Base-by-base conservation (phyloP, 139 green algal genomes). In the Diplosphaera chodatii region DNA sequence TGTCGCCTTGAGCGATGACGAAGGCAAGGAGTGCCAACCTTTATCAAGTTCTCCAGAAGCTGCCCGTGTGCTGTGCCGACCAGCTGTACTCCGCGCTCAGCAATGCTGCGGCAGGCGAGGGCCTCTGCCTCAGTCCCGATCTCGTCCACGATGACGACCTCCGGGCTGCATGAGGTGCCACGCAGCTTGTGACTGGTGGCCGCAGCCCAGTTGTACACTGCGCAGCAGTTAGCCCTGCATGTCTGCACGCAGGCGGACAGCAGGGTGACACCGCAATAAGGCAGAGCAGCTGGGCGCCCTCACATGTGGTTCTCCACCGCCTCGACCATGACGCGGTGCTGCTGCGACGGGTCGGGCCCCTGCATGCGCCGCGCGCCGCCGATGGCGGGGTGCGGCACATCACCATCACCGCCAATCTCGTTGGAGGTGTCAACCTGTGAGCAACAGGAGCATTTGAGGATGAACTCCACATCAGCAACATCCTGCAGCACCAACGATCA, bases 221-320 rank as follows among this genome's bases (percentile, higher is more conserved):
- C n/a, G n/a, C n/a, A n/a, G n/a, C n/a, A n/a, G n/a, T n/a, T n/a
- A n/a, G n/a, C n/a, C n/a, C n/a, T 34, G 27, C 10, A 70, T 48
- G 25, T 55, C 22, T 30, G 33, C 4, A 13, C 8, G 27, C 22
- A 59, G n/a, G 10, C 5, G 65, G 10, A 63, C 4, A 16, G 27
- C 23, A 70, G 22, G 6, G 31, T 41, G 30, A 3, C 6, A 28
- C 13, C 30, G 18, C 27, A 28, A 56, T n/a, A 69, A 22, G 16
- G 13, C 6, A 28, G 29, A 10, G 3, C 27, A 31, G 3, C 6
- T 31, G 65, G 30, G 8, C 55, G 31, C 33, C 63, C 64, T 77
- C 71, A 32, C 88, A 94, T 97, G 85, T 98, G 93, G 82, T 98
- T 98, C 84, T 98, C 91, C 34, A 98, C 94, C 4, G 93, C 93